Evolutionary conservation across 495 filamentous ascomycete genomes (phyloP).

Genomic region (Podospora comata): DNA sequence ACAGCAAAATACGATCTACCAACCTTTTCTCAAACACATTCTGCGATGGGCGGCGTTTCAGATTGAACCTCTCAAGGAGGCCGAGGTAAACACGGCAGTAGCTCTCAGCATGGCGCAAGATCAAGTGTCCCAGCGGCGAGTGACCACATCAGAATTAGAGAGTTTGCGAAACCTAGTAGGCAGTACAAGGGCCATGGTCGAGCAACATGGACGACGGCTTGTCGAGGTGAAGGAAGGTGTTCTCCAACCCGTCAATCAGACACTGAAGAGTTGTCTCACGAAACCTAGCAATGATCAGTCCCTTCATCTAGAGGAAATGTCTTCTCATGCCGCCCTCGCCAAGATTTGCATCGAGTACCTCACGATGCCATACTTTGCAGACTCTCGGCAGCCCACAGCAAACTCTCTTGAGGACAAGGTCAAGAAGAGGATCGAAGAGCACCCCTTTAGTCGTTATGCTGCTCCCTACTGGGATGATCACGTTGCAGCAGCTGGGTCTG

Average conservation of each 20-base stretch:
- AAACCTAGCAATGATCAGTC: not conserved
- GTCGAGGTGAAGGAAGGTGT: not conserved
- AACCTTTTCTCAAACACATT: slow-evolving; percentile 3
- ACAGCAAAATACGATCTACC: not conserved
- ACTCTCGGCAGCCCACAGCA: slow-evolving; percentile 1
- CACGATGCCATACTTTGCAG: not conserved
- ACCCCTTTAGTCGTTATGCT: slow-evolving; percentile 1
- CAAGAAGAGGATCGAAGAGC: slow-evolving; percentile 5
- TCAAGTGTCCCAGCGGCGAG: not conserved
- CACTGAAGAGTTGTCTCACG: not conserved
- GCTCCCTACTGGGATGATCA: not conserved
- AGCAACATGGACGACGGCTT: not conserved
- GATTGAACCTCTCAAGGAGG: slow-evolving; percentile 5
- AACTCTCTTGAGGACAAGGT: not conserved
- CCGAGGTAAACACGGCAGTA: slow-evolving; percentile 5
- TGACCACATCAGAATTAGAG: not conserved
- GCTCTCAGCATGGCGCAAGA: slow-evolving; percentile 3
- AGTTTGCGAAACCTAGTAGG: not conserved
- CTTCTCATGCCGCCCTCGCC: not conserved
- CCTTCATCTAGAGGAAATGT: not conserved
- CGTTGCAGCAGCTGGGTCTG: not conserved
- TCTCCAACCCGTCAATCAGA: not conserved
- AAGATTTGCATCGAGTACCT: slow-evolving; percentile 1
- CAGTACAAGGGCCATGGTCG: not conserved
- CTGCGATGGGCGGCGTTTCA: slow-evolving; percentile 8